A percentile compares a stretch with the other conserved stretches of the same genome.
phyloP scores from a whole-genome alignment of 2,329 filamentous ascomycete genomes.

The Colletotrichum lini region DNA sequence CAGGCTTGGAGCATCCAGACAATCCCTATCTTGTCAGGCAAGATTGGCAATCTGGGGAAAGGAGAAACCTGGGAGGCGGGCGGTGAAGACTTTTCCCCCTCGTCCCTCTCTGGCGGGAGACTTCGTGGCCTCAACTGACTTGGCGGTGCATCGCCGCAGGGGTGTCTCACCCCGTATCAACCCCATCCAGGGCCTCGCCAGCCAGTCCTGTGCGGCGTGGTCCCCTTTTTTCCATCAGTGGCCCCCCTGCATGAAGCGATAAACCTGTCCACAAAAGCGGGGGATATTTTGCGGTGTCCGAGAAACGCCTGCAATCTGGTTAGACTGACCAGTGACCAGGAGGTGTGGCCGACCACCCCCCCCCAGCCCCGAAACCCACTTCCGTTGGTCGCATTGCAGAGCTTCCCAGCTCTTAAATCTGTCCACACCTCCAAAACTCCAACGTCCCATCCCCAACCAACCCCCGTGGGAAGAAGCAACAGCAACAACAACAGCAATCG shows the following conservation, averaged over 20 bases:
- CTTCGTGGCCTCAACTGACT: constrained; percentile 40
- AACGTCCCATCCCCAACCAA: constrained; percentile 18
- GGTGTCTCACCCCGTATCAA: not conserved
- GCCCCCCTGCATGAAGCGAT: constrained; percentile 30
- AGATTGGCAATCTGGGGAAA: constrained; percentile 27
- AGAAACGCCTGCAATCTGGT: constrained; percentile 26
- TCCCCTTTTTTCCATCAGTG: constrained; percentile 21
- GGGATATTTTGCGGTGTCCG: constrained; percentile 6
- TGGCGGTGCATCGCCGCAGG: constrained; percentile 21
- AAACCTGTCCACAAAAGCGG: constrained; percentile 10
- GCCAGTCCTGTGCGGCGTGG: constrained; percentile 19
- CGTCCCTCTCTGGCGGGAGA: not conserved
- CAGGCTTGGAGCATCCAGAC: not conserved
- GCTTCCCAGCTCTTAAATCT: constrained; percentile 38
- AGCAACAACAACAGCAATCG: not conserved
- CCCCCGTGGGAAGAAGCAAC: not conserved
- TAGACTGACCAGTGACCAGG: constrained; percentile 5
- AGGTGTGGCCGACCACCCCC: too few relatives aligned
- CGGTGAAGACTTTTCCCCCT: constrained; percentile 41
- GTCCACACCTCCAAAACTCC: constrained; percentile 34
- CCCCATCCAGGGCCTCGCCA: not conserved
- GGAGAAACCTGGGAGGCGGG: constrained; percentile 24
- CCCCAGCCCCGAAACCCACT: constrained; percentile 17
- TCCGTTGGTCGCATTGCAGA: constrained; percentile 8
- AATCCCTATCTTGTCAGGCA: constrained; percentile 4